Conservation (phyloP, 1,139 yeast species). For the Debaryomyces coudertii region DNA sequence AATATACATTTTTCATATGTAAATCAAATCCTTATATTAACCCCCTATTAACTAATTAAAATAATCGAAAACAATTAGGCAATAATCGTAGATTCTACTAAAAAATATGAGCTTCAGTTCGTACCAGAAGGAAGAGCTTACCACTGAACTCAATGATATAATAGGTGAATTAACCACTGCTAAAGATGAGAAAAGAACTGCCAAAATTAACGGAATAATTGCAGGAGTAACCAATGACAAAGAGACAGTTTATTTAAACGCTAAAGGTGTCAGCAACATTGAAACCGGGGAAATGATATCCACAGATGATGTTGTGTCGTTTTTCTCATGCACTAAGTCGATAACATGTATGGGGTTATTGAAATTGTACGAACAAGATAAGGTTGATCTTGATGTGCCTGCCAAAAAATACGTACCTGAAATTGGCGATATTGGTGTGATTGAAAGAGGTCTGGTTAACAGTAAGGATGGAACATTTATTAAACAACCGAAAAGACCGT, state of each 20-base stretch:
- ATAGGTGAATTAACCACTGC: slow-evolving; percentile 19
- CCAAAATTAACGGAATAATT: slow-evolving; percentile 29
- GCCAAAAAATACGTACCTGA: slow-evolving; percentile 45
- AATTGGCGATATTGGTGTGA: slow-evolving; percentile 42
- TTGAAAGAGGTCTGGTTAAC: slow-evolving; percentile 38
- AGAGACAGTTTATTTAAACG: slow-evolving; percentile 28
- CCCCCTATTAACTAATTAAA: background rate
- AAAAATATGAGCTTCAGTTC: slow-evolving; percentile 8
- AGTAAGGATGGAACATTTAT: slow-evolving; percentile 39
- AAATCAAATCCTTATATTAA: background rate
- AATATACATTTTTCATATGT: no score
- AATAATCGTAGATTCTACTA: background rate
- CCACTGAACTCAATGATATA: slow-evolving; percentile 20
- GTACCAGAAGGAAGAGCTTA: slow-evolving; percentile 17
- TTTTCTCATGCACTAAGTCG: slow-evolving; percentile 53
- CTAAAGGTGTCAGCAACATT: slow-evolving; percentile 27
- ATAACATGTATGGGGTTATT: slow-evolving; percentile 51
- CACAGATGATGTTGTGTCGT: slow-evolving; percentile 35
- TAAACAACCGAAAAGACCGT: slow-evolving; percentile 34
- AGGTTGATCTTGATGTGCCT: slow-evolving; percentile 44
- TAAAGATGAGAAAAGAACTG: slow-evolving; percentile 15
- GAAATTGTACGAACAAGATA: slow-evolving; percentile 49
- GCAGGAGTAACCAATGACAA: slow-evolving; percentile 33
- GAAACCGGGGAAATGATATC: slow-evolving; percentile 20
- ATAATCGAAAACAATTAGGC: background rate